Evolutionary conservation across 495 filamentous ascomycete genomes (phyloP).

Genomic region (Penicillium mononematosum): DNA sequence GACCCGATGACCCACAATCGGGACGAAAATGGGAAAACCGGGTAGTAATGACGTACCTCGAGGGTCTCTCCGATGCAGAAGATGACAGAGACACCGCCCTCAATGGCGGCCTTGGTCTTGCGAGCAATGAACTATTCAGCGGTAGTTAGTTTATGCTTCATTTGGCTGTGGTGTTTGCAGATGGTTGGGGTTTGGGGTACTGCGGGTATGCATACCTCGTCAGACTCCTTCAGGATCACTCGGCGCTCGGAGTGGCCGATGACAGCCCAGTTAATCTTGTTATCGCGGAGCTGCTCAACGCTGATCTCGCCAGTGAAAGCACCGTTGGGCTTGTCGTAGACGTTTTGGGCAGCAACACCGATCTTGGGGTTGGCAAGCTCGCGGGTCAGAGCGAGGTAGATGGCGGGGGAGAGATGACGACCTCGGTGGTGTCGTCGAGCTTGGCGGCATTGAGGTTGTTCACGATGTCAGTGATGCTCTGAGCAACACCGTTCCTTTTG

Average conservation of each 20-base stretch:
- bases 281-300: slow-evolving; percentile 84
- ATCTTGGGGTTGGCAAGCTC: slow-evolving; percentile 67
- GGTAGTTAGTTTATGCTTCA: slow-evolving; percentile 1
- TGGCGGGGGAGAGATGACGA: slow-evolving; percentile 88
- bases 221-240: slow-evolving; percentile 78
- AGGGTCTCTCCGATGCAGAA: slow-evolving; percentile 95
- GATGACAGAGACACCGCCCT: slow-evolving; percentile 85
- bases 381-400: slow-evolving; percentile 85
- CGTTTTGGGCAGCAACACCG: slow-evolving; percentile 88
- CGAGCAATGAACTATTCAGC: slow-evolving; percentile 66
- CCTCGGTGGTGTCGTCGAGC: slow-evolving; percentile 57
- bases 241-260: slow-evolving; percentile 93
- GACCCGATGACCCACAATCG: slow-evolving; percentile 31
- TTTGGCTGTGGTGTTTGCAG: background rate
- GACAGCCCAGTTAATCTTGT: slow-evolving; percentile 82
- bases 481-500: slow-evolving; percentile 83
- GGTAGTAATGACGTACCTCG: slow-evolving; percentile 52
- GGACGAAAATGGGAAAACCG: slow-evolving; percentile 28
- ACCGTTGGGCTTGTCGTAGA: slow-evolving; percentile 94
- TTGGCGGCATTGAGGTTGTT: slow-evolving; percentile 79
- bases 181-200: background rate
- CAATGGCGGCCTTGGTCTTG: slow-evolving; percentile 89
- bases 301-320: slow-evolving; percentile 97
- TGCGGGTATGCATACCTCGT: slow-evolving; percentile 50
- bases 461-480: slow-evolving; percentile 84